Evolutionary conservation across 768 basidiomycete species (phyloP).

Genomic region (Clathrus columnatus): DNA sequence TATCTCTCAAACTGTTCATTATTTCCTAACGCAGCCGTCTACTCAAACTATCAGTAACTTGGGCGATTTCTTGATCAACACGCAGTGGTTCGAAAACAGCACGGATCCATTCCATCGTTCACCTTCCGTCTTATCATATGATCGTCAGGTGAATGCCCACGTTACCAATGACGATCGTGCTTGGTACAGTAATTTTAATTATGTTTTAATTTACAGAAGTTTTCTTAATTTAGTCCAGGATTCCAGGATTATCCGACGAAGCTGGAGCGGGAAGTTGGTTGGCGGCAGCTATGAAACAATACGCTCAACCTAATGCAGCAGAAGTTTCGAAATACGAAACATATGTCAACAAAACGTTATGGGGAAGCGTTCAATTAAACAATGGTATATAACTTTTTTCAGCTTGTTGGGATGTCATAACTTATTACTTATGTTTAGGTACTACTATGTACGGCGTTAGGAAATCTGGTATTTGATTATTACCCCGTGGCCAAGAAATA

Average conservation of each 20-base stretch:
- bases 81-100: slow-evolving; percentile 43
- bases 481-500: slow-evolving; percentile 37
- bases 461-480: not conserved
- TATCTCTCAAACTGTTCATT: slow-evolving; percentile 44
- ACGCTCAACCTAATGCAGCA: slow-evolving; percentile 41
- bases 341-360: slow-evolving; percentile 38
- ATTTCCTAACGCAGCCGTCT: slow-evolving; percentile 40
- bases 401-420: not conserved
- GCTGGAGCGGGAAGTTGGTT: slow-evolving; percentile 54
- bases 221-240: slow-evolving; percentile 15
- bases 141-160: slow-evolving; percentile 39
- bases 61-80: slow-evolving; percentile 45
- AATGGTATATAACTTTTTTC: slow-evolving; percentile 27
- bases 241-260: slow-evolving; percentile 51
- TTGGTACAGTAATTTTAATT: slow-evolving; percentile 23
- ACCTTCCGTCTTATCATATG: slow-evolving; percentile 46
- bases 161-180: slow-evolving; percentile 45
- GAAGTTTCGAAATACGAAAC: slow-evolving; percentile 45
- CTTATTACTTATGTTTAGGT: not conserved
- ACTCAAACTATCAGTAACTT: slow-evolving; percentile 38
- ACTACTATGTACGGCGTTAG: not conserved
- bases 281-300: slow-evolving; percentile 49
- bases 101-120: slow-evolving; percentile 45
- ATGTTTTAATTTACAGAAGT: not conserved
- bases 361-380: slow-evolving; percentile 42